These are phyloP conservation scores for Trichoderma gracile DNA, from an alignment of 2,329 filamentous ascomycete species.

Conservation along the genomic window DNA sequence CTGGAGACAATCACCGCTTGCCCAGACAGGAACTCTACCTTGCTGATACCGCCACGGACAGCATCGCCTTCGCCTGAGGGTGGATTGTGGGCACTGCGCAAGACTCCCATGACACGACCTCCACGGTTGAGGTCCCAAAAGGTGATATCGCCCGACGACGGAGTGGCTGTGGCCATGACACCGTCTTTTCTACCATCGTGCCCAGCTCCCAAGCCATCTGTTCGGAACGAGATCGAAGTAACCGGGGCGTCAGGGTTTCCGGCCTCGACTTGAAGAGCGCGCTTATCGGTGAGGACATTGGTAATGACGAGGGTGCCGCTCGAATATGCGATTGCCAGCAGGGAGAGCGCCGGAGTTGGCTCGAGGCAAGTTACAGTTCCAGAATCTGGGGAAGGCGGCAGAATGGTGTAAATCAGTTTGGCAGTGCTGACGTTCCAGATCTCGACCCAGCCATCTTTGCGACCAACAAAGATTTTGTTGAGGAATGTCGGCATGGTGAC, in stretches of 20 bases:
- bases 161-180: slow-evolving; percentile 89
- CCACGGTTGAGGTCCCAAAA: slow-evolving; percentile 95
- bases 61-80: slow-evolving; percentile 56
- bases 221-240: slow-evolving; percentile 85
- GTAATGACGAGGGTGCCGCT: slow-evolving; percentile 77
- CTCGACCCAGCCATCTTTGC: slow-evolving; percentile 84
- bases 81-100: slow-evolving; percentile 85
- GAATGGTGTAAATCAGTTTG: slow-evolving; percentile 86
- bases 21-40: slow-evolving; percentile 82
- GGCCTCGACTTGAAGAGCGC: slow-evolving; percentile 67
- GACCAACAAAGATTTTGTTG: slow-evolving; percentile 92
- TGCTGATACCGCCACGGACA: slow-evolving; percentile 78
- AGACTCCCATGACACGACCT: slow-evolving; percentile 79
- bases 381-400: slow-evolving; percentile 69
- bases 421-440: slow-evolving; percentile 97
- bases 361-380: slow-evolving; percentile 86
- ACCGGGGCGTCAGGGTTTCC: slow-evolving; percentile 66
- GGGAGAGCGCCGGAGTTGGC: slow-evolving; percentile 77
- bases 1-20: slow-evolving; percentile 90
- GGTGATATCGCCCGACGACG: slow-evolving; percentile 79
- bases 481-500: slow-evolving; percentile 91
- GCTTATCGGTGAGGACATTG: slow-evolving; percentile 76
- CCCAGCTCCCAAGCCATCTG: slow-evolving; percentile 83
- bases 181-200: slow-evolving; percentile 82
- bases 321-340: slow-evolving; percentile 85